Base-by-base conservation (phyloP, 345 rosid genomes). In the Rhodomyrtus tomentosa region DNA sequence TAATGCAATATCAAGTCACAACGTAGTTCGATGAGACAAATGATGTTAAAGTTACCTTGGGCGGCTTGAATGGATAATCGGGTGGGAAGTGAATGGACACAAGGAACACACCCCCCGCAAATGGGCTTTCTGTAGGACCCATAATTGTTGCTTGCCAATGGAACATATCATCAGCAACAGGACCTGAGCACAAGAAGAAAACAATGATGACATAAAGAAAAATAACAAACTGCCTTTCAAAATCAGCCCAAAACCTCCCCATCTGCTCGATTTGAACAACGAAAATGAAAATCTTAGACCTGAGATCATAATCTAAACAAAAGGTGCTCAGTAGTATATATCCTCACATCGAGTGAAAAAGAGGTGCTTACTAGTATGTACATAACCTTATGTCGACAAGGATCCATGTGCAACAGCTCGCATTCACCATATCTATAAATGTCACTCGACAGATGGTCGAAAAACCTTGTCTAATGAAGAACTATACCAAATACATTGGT, bases 71-170 rank as follows among this genome's bases (percentile, higher is more conserved):
- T 50, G 96, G 96, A 82, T 94, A 94, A 88, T 94, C 95, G 3
- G 95, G 95, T 42, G 96, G 96, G 89, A 94, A 94, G 88, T 94
- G 95, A 89, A 94, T 94, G 83, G 95, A 81, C n/a, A 94, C 92
- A 83, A 92, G 90, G 81, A 94, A 94, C 6, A 94, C 90, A 80
- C 96, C 96, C 48, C 95, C 95, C 14, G 94, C 58, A 88, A 91
- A 94, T 52, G 95, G 96, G 84, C 96, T 94, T 82, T 94, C 94
- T 5, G 91, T 7, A 62, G 96, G 96, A 55, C 96, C 95, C 96
- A 94, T 94, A 7, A 94, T 94, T 50, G 95, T 93, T 80, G 95
- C 96, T 93, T 94, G 96, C 96, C 96, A 94, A 68, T 93, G 96
- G 81, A 92, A 94, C 92, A 93, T 92, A 72, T 94, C 95, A 85